Evolutionary conservation across 768 basidiomycete species (phyloP).

Genomic region (Austroboletus eburneus): DNA sequence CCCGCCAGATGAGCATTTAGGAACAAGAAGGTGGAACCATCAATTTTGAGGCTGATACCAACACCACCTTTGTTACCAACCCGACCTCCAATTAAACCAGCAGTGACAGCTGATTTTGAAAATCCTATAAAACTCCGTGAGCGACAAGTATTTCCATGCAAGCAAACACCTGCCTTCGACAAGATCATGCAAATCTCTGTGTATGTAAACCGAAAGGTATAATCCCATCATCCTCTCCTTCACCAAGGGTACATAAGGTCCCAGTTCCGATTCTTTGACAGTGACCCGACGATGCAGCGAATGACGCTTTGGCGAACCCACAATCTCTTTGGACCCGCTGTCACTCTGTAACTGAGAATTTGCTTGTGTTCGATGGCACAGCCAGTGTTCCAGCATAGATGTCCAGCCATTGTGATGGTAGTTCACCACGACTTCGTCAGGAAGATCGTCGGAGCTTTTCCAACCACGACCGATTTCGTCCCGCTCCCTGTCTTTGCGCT

Average conservation of each 20-base stretch:
- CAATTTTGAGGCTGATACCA: constrained; percentile 82
- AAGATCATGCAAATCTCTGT: constrained; percentile 61
- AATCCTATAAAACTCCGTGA: constrained; percentile 42
- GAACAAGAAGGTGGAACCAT: constrained; percentile 80
- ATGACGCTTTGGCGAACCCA: constrained; percentile 42
- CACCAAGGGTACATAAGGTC: constrained; percentile 78
- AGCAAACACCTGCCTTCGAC: constrained; percentile 47
- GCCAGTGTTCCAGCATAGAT: constrained; percentile 69
- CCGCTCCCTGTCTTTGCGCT: constrained; percentile 37
- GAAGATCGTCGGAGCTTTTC: constrained; percentile 35
- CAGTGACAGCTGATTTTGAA: constrained; percentile 79
- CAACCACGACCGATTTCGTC: constrained; percentile 31
- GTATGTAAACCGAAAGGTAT: constrained; percentile 72
- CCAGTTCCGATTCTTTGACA: constrained; percentile 46
- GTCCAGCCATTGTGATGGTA: constrained; percentile 59
- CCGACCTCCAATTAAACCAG: constrained; percentile 86
- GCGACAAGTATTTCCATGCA: neutral
- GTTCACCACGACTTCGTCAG: constrained; percentile 30
- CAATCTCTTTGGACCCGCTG: constrained; percentile 27
- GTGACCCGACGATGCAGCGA: constrained; percentile 40
- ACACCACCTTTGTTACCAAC: constrained; percentile 93
- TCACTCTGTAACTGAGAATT: constrained; percentile 16
- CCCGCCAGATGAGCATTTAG: constrained; percentile 91
- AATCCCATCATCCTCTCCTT: constrained; percentile 94
- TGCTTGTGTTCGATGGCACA: constrained; percentile 41